phyloP scores from a whole-genome alignment of 768 basidiomycete species.

The Termitomyces titanicus region DNA sequence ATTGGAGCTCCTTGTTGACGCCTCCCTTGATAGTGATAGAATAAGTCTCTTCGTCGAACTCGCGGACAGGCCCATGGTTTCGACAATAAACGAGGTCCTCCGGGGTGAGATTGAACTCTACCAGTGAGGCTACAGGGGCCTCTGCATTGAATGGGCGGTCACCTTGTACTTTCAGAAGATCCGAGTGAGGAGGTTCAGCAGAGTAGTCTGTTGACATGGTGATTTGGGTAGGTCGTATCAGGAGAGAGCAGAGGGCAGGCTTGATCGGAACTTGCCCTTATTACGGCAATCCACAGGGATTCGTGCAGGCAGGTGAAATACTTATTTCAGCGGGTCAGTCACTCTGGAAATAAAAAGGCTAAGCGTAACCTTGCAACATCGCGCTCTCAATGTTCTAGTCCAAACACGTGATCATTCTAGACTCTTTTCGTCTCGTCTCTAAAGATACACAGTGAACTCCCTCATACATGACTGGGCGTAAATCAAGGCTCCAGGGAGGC shows the following conservation, averaged over 20 bases:
- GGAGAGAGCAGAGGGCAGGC: neutral
- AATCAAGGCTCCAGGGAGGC: conserved; percentile 72
- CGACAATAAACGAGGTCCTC: conserved; percentile 65
- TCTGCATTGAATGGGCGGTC: conserved; percentile 69
- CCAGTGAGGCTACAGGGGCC: conserved; percentile 49
- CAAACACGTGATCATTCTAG: conserved; percentile 15
- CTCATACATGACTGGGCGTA: neutral
- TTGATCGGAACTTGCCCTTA: conserved; percentile 13
- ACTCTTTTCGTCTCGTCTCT: conserved; percentile 5
- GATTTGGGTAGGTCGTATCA: conserved; percentile 7
- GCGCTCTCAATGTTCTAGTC: neutral
- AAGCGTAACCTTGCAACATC: neutral
- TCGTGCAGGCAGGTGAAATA: neutral
- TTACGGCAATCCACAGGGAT: neutral
- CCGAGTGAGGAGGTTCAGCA: conserved; percentile 46
- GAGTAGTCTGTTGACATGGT: conserved; percentile 48
- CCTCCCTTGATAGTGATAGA: conserved; percentile 34
- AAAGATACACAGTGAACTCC: neutral
- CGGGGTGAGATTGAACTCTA: conserved; percentile 59
- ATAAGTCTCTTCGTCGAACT: conserved; percentile 45
- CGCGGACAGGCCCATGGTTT: conserved; percentile 62
- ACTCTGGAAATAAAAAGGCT: neutral
- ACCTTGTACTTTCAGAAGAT: conserved; percentile 40
- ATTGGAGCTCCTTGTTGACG: conserved; percentile 25
- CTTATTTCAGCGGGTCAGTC: neutral